Conservation (phyloP, 192 early-diverging fungal genomes). For the Phycomyces nitens region DNA sequence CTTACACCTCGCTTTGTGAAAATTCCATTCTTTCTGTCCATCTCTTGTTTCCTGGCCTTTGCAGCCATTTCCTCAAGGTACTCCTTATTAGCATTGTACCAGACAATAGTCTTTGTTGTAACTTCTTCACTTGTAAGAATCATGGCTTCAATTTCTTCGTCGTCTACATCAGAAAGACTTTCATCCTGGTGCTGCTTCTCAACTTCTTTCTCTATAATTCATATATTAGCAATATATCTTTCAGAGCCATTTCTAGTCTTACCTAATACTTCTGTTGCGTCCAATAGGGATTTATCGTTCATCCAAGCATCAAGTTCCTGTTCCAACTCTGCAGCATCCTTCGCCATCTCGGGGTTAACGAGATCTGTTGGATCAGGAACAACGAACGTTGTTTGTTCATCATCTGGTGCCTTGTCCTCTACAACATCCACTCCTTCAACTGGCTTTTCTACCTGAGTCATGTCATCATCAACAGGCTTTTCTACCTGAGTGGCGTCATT, state of each 20-base stretch:
- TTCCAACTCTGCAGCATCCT: slow-evolving; percentile 44
- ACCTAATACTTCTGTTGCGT: slow-evolving; percentile 35
- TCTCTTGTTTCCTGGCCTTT: slow-evolving; percentile 22
- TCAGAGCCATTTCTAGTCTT: neutral
- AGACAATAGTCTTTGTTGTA: slow-evolving; percentile 72
- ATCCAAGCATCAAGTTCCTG: slow-evolving; percentile 36
- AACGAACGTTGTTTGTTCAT: neutral
- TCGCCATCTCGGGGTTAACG: slow-evolving; percentile 35
- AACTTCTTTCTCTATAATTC: slow-evolving; percentile 6
- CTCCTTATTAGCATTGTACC: slow-evolving; percentile 86
- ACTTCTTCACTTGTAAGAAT: slow-evolving; percentile 77
- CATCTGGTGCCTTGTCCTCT: neutral
- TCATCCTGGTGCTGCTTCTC: neutral
- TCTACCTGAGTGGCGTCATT: neutral
- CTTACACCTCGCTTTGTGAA: slow-evolving; percentile 37
- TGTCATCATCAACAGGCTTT: neutral
- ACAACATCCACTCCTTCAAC: neutral
- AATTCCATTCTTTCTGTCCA: slow-evolving; percentile 44
- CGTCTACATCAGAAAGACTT: slow-evolving; percentile 59
- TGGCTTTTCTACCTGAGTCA: neutral
- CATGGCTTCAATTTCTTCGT: slow-evolving; percentile 67
- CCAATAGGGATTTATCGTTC: slow-evolving; percentile 21
- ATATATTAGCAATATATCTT: neutral
- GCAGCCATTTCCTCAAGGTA: slow-evolving; percentile 60
- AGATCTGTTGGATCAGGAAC: neutral